Conservation (phyloP, 2,329 filamentous ascomycete genomes). For the Alternaria sp. region DNA sequence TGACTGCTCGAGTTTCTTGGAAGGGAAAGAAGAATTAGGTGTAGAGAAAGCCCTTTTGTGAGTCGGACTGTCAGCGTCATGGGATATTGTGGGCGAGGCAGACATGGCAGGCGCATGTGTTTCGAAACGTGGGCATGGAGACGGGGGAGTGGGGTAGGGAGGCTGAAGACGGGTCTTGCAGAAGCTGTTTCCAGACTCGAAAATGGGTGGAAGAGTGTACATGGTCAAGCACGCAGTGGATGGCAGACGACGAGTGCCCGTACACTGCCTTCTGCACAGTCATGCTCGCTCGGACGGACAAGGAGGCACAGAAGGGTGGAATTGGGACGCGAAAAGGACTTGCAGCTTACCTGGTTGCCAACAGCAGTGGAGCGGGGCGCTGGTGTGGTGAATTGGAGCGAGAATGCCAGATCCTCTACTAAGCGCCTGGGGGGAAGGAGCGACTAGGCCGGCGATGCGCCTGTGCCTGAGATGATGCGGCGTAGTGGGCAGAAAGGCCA, state of each 20-base stretch:
- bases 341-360: slow-evolving; percentile 47
- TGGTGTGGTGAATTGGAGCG: slow-evolving; percentile 45
- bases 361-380: slow-evolving; percentile 30
- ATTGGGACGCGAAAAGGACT: slow-evolving; percentile 30
- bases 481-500: slow-evolving; percentile 32
- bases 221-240: slow-evolving; percentile 22
- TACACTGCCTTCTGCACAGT: slow-evolving; percentile 15
- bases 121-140: slow-evolving; percentile 17
- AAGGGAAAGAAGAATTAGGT: slow-evolving; percentile 47
- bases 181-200: slow-evolving; percentile 11
- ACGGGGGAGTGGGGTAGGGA: slow-evolving; percentile 14
- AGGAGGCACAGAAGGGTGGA: slow-evolving; percentile 15
- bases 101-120: slow-evolving; percentile 34
- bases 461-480: slow-evolving; percentile 35
- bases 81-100: slow-evolving; percentile 34
- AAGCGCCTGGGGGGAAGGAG: slow-evolving; percentile 53
- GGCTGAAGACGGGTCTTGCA: slow-evolving; percentile 10
- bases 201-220: slow-evolving; percentile 19
- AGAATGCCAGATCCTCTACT: slow-evolving; percentile 56
- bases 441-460: slow-evolving; percentile 50
- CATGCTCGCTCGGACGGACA: slow-evolving; percentile 15
- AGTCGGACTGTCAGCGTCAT: slow-evolving; percentile 48
- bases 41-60: slow-evolving; percentile 49
- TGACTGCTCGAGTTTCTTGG: slow-evolving; percentile 38
- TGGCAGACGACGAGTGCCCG: slow-evolving; percentile 17